Percentiles rank a stretch among this genome's conserved stretches.
Evolutionary conservation across 768 basidiomycete species (phyloP).

Genomic region (Cystofilobasidium ferigula): DNA sequence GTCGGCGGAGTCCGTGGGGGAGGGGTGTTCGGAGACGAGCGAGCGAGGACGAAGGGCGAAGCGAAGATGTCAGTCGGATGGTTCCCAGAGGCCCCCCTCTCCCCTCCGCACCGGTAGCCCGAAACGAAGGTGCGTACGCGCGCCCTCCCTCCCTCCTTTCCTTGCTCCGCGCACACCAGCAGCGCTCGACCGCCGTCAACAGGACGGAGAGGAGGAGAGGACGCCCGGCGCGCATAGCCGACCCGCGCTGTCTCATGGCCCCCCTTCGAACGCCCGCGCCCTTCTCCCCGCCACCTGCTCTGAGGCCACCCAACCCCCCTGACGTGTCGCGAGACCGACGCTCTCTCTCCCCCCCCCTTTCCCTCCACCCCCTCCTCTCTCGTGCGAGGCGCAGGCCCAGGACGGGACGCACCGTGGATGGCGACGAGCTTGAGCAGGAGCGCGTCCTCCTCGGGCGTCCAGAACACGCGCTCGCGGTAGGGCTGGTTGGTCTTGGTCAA

Average conservation of each 20-base stretch:
- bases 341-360: no score
- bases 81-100: no score
- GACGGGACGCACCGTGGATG: conserved; percentile 23
- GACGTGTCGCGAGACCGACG: neutral
- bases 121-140: neutral
- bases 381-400: neutral
- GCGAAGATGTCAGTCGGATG: no score
- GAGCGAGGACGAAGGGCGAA: no score
- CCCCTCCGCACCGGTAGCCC: no score
- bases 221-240: no score
- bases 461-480: conserved; percentile 25
- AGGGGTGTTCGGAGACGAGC: no score
- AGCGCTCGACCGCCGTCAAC: no score
- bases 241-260: neutral
- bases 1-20: neutral
- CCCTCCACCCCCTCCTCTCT: no score
- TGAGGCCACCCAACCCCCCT: no score
- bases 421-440: conserved; percentile 23
- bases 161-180: neutral
- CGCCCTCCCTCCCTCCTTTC: neutral
- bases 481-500: neutral
- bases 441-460: conserved; percentile 26
- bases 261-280: neutral
- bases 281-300: neutral
- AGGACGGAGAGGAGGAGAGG: no score